A percentile compares a stretch with the other conserved stretches of the same genome.
These are phyloP conservation scores for Metarhizium sp. DNA, from an alignment of 2,329 filamentous ascomycete genomes.

Conservation along the genomic window DNA sequence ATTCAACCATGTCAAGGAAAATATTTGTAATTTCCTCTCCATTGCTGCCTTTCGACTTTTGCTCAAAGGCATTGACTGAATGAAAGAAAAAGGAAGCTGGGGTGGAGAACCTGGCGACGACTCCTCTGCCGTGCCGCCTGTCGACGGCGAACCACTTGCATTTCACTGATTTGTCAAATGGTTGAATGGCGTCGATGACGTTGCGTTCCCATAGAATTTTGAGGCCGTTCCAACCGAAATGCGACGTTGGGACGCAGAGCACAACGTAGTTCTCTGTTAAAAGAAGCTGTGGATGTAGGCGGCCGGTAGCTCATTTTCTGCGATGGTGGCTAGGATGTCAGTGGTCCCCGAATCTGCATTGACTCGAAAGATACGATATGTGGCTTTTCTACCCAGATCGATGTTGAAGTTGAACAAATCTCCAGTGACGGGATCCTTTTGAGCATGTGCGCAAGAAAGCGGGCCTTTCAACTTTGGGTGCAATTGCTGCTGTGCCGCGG, in stretches of 20 bases:
- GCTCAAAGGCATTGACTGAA: conserved; percentile 67
- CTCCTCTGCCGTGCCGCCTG: conserved; percentile 47
- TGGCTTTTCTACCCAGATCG: conserved; percentile 43
- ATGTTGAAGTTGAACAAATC: conserved; percentile 79
- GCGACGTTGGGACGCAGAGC: conserved; percentile 62
- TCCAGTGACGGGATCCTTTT: conserved; percentile 61
- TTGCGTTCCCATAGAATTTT: conserved; percentile 57
- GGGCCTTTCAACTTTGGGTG: conserved; percentile 61
- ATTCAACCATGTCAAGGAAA: conserved; percentile 56
- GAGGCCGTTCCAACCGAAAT: conserved; percentile 47
- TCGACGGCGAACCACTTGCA: conserved; percentile 70
- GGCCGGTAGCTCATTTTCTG: conserved; percentile 34
- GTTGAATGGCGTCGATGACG: conserved; percentile 56
- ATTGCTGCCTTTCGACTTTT: conserved; percentile 29
- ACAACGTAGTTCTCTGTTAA: conserved; percentile 62
- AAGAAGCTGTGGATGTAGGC: conserved; percentile 83
- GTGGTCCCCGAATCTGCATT: conserved; percentile 55
- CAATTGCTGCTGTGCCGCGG: conserved; percentile 49
- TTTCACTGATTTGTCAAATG: conserved; percentile 46
- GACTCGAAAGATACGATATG: conserved; percentile 62
- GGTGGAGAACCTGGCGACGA: conserved; percentile 60
- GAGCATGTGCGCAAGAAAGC: conserved; percentile 61
- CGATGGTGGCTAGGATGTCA: conserved; percentile 60
- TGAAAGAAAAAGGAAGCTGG: conserved; percentile 72
- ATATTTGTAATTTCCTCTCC: conserved; percentile 34